These are phyloP conservation scores for Cryptosporidium sp. DNA, from an alignment of 169 alveolate genomes.

Conservation along the genomic window DNA sequence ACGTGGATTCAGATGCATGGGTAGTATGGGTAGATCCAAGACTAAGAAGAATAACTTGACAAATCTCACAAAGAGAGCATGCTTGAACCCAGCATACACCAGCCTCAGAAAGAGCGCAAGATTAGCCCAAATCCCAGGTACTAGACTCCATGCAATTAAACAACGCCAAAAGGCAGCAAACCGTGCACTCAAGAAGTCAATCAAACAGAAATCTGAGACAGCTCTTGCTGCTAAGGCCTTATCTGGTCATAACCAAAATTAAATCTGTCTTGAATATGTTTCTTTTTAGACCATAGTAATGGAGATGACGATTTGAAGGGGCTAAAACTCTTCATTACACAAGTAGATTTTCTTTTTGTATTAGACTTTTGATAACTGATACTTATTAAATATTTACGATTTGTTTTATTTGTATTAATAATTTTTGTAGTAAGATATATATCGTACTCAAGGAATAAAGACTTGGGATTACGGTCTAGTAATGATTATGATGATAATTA, in stretches of 20 bases:
- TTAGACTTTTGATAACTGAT: slow-evolving; percentile 32
- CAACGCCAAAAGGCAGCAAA: slow-evolving; percentile 67
- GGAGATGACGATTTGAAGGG: neutral
- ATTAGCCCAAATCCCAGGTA: slow-evolving; percentile 75
- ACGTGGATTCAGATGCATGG: slow-evolving; percentile 18
- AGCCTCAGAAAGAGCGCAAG: slow-evolving; percentile 70
- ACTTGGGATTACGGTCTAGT: too few species aligned
- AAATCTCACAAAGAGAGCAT: slow-evolving; percentile 53
- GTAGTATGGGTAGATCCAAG: slow-evolving; percentile 22
- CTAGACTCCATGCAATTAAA: slow-evolving; percentile 60
- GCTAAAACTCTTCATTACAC: neutral
- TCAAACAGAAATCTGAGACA: slow-evolving; percentile 59
- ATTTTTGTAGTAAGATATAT: too few species aligned
- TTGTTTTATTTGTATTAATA: neutral
- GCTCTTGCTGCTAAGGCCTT: slow-evolving; percentile 72
- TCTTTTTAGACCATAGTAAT: neutral
- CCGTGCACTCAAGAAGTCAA: slow-evolving; percentile 75
- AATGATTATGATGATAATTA: too few species aligned
- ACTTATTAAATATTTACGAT: neutral
- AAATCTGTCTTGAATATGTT: neutral
- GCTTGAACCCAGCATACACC: slow-evolving; percentile 75
- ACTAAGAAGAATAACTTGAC: slow-evolving; percentile 54
- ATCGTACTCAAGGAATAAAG: too few species aligned
- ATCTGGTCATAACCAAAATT: slow-evolving; percentile 73
- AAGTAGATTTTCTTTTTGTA: slow-evolving; percentile 5